Conservation (phyloP, 805 yeast genomes). For the Myxozyma nipponensis region DNA sequence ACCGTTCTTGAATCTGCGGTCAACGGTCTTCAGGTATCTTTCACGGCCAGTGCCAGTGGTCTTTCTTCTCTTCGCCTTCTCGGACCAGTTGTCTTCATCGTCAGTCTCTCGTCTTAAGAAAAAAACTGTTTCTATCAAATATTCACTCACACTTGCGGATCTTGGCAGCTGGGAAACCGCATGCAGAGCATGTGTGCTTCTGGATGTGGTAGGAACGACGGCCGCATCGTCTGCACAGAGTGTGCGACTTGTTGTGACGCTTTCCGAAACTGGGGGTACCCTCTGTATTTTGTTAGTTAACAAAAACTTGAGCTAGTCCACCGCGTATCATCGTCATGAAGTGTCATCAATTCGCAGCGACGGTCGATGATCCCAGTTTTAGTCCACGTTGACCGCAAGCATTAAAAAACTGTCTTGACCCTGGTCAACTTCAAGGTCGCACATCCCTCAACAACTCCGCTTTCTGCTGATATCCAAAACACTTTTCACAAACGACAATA, state of each 20-base stretch:
- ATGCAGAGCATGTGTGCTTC: conserved; percentile 97
- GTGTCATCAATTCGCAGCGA: too few species aligned
- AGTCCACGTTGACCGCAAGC: too few species aligned
- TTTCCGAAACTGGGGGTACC: conserved; percentile 99
- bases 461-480: too few species aligned
- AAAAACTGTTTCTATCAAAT: background rate
- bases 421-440: too few species aligned
- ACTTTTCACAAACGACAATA: too few species aligned
- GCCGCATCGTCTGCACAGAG: conserved; percentile 97
- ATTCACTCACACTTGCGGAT: conserved; percentile 59
- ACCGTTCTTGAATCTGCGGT: conserved; percentile 98
- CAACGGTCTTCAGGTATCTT: conserved; percentile 94
- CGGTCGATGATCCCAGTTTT: too few species aligned
- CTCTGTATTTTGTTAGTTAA: conserved; percentile 50
- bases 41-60: conserved; percentile 99
- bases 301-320: too few species aligned
- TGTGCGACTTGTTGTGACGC: conserved; percentile 99
- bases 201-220: conserved; percentile 98
- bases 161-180: conserved; percentile 99
- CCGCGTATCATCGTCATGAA: too few species aligned
- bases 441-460: too few species aligned
- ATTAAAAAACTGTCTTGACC: too few species aligned
- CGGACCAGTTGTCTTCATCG: conserved; percentile 83
- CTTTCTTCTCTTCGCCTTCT: conserved; percentile 98
- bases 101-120: background rate